phyloP scores from a whole-genome alignment of 352 stramenopile genomes.

The Globisporangium iwayamae region DNA sequence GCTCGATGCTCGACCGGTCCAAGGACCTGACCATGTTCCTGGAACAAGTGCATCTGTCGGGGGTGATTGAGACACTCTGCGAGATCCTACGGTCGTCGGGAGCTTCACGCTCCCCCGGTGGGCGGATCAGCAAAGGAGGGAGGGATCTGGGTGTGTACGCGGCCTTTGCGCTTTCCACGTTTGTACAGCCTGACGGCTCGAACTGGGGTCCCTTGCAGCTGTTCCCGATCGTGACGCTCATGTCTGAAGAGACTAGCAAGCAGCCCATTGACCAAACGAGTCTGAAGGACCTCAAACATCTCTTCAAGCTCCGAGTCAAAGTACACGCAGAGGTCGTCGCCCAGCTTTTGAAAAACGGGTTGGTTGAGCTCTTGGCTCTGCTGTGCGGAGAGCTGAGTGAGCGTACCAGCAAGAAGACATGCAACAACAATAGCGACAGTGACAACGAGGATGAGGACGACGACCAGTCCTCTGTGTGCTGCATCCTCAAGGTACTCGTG shows the following conservation, averaged over 20 bases:
- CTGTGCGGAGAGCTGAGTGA: constrained; percentile 47
- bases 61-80: constrained; percentile 61
- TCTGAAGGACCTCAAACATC: constrained; percentile 14
- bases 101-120: constrained; percentile 42
- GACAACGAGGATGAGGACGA: constrained; percentile 45
- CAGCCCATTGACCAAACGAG: constrained; percentile 13
- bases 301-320: constrained; percentile 51
- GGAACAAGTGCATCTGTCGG: constrained; percentile 52
- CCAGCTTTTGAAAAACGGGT: constrained; percentile 46
- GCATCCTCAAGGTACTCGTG: constrained; percentile 71
- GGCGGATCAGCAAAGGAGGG: constrained; percentile 37
- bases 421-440: constrained; percentile 17
- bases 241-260: constrained; percentile 13
- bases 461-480: constrained; percentile 65
- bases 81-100: constrained; percentile 47
- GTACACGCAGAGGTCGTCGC: constrained; percentile 64
- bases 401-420: constrained; percentile 11
- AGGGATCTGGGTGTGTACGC: constrained; percentile 50
- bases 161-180: constrained; percentile 61
- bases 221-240: constrained; percentile 57
- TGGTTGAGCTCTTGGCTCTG: constrained; percentile 45
- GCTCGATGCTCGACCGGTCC: constrained; percentile 67
- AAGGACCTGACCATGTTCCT: constrained; percentile 48
- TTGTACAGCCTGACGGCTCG: constrained; percentile 67
- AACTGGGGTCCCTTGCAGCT: constrained; percentile 45